Evolutionary conservation across 805 yeast genomes (phyloP).

Genomic region (Kluyveromyces siamensis): DNA sequence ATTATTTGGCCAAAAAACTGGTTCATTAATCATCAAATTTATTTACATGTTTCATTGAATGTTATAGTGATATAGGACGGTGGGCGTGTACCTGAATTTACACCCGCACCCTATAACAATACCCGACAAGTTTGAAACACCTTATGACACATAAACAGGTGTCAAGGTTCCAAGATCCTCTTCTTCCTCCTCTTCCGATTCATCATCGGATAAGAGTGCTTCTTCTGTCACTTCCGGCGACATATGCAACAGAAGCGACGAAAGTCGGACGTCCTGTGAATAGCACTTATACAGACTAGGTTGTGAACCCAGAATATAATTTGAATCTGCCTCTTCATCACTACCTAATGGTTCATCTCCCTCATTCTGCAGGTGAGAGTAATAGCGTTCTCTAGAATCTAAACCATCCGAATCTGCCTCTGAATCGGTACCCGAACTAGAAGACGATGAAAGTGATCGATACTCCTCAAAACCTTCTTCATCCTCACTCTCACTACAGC

Average conservation of each 20-base stretch:
- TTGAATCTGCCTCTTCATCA: conserved; percentile 1
- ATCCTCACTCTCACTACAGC: conserved; percentile 16
- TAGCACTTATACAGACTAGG: conserved; percentile 2
- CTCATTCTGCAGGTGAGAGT: not conserved
- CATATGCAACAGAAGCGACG: not conserved
- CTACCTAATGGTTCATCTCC: not conserved
- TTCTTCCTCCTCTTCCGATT: conserved; percentile 7
- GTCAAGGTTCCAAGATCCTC: conserved; percentile 5
- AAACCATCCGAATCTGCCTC: not conserved
- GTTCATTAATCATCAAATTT: not conserved
- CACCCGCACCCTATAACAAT: no score
- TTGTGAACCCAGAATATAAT: not conserved
- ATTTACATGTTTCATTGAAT: not conserved
- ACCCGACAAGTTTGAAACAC: not conserved
- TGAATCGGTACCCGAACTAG: not conserved
- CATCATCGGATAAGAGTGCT: not conserved
- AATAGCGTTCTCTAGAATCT: not conserved
- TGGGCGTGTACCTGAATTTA: no score
- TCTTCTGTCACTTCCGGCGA: not conserved
- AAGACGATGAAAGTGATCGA: not conserved
- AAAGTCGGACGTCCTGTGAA: not conserved
- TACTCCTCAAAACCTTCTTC: conserved; percentile 3
- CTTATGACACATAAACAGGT: conserved; percentile 1
- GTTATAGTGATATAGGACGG: not conserved
- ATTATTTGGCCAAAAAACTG: not conserved